phyloP scores from a whole-genome alignment of 2,329 filamentous ascomycete genomes.

The Venturia oleaginea region DNA sequence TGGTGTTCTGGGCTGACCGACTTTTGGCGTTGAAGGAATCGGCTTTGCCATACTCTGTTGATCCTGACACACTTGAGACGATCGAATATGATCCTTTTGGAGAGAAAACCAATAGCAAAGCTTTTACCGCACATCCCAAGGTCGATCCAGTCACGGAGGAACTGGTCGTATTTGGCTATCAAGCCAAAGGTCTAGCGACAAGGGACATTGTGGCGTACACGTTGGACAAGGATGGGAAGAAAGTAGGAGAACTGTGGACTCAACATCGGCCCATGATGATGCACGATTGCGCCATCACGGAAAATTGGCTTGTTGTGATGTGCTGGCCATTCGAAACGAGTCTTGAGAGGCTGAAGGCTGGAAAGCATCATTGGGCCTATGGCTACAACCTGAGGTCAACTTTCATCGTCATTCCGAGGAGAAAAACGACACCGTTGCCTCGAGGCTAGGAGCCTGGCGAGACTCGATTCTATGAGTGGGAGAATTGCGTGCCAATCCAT shows the following conservation, averaged over 20 bases:
- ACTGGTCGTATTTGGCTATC: constrained; percentile 34
- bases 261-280: neutral
- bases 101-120: neutral
- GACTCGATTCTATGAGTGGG: no score
- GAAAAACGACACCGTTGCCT: neutral
- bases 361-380: neutral
- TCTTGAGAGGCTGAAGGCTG: neutral
- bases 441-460: no score
- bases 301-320: neutral
- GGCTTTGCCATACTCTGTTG: neutral
- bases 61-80: constrained; percentile 1
- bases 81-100: neutral
- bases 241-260: neutral
- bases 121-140: constrained; percentile 38
- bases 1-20: neutral
- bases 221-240: neutral
- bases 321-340: neutral
- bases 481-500: neutral
- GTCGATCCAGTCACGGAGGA: constrained; percentile 35
- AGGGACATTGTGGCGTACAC: neutral
- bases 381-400: neutral
- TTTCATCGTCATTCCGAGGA: neutral
- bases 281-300: neutral
- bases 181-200: constrained; percentile 26
- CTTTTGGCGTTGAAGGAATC: neutral